Base-by-base conservation (phyloP, 495 filamentous ascomycete species). In the Aeminium ludgeri region DNA sequence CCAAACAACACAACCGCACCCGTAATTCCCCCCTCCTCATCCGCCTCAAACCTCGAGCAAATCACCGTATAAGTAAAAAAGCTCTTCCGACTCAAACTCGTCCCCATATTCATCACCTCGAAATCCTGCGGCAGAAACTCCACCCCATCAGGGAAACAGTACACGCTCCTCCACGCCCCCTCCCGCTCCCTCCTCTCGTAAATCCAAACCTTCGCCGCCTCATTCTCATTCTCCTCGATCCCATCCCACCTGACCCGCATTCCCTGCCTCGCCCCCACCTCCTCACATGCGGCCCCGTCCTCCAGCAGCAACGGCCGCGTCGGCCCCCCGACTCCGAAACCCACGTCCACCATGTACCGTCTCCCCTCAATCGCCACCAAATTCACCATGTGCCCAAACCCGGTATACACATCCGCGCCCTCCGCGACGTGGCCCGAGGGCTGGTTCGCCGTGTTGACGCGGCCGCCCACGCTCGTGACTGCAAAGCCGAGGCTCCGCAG, bases 331-430 rank as follows among this genome's bases (percentile, higher is more conserved):
- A 64, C 61, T 3, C 82, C 83, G 40, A 86, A 86, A 0, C 70
- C 80, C 10, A 82, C 76, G 45, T 91, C 82, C 2, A 85, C 61
- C 32, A 73, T 62, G 40, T 70, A 82, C 43, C 63, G 63, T 8
- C 50, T 18, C 10, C 54, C 56, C 6, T 52, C 50, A 16, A 86
- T 62, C 8, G 61, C 65, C 28, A 84, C 68, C 25, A 87, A 67
- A 54, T 76, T 82, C 25, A 79, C 66, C 56, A 81, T 78, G 55
- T 87, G 82, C 15, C 59, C 64, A 72, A 75, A 77, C 33, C 40
- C 31, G 16, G 34, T 36, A 25, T 36, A 53, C 38, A 33, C 45
- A 16, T 50, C n/a, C 2, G 42, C 47, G 16, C 45, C 42, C 15
- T 41, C 10, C 20, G 37, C 42, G 7, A 41, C 20, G 11, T 41